These are phyloP conservation scores for Apophysomyces trapeziformis DNA, from an alignment of 371 early-diverging fungal species.

Conservation along the genomic window DNA sequence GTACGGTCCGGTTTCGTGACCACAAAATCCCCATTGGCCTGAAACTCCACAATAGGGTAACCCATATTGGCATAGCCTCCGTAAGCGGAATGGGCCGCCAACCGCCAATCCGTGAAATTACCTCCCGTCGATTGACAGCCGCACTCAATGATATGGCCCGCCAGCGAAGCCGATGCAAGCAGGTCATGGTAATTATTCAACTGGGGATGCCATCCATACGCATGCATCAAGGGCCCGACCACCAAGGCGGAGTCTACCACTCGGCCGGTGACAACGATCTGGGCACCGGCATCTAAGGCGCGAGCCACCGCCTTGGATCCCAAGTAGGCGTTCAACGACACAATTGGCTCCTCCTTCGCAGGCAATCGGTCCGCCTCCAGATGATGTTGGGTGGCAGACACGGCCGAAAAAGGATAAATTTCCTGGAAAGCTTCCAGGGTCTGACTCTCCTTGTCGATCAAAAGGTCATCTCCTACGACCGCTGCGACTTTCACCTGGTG, in stretches of 20 bases:
- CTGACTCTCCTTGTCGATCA: slow-evolving; percentile 30
- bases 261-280: slow-evolving; percentile 78
- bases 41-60: slow-evolving; percentile 31
- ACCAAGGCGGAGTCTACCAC: slow-evolving; percentile 75
- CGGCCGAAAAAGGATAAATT: slow-evolving; percentile 56
- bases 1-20: slow-evolving; percentile 76
- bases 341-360: slow-evolving; percentile 47
- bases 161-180: slow-evolving; percentile 72
- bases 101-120: slow-evolving; percentile 79
- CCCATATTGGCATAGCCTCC: slow-evolving; percentile 78
- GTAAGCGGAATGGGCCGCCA: slow-evolving; percentile 59
- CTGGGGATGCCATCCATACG: slow-evolving; percentile 53
- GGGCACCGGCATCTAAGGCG: slow-evolving; percentile 66
- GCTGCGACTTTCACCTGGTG: slow-evolving; percentile 62
- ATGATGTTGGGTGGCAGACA: slow-evolving; percentile 43
- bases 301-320: slow-evolving; percentile 64
- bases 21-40: slow-evolving; percentile 39
- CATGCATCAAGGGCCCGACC: slow-evolving; percentile 63
- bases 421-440: slow-evolving; percentile 40
- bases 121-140: slow-evolving; percentile 81
- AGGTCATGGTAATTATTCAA: slow-evolving; percentile 57
- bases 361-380: slow-evolving; percentile 60
- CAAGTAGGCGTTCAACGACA: slow-evolving; percentile 70
- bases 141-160: slow-evolving; percentile 80
- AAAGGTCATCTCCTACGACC: slow-evolving; percentile 70